These are phyloP conservation scores for Mycena belliarum DNA, from an alignment of 768 basidiomycete genomes.

Conservation along the genomic window DNA sequence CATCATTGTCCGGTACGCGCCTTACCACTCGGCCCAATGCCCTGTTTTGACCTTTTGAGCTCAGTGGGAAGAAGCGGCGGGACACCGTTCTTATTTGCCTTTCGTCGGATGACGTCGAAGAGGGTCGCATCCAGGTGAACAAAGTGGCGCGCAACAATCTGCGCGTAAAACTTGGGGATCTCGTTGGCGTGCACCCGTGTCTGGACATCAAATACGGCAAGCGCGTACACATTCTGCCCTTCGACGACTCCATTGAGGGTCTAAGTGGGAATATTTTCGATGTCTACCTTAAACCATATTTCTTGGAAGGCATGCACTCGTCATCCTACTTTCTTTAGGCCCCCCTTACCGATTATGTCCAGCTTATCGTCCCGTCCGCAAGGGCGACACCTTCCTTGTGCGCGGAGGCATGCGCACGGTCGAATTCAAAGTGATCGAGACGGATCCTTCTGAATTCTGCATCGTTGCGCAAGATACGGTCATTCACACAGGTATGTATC, in stretches of 20 bases:
- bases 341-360: constrained; percentile 6
- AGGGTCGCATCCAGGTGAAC: constrained; percentile 98
- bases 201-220: constrained; percentile 99
- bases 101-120: constrained; percentile 94
- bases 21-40: background rate
- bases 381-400: constrained; percentile 99
- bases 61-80: constrained; percentile 93
- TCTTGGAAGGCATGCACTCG: constrained; percentile 77
- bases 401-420: constrained; percentile 98
- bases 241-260: constrained; percentile 98
- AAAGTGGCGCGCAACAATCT: constrained; percentile 99
- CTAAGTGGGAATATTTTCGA: constrained; percentile 98
- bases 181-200: constrained; percentile 94
- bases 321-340: background rate
- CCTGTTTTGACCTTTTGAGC: constrained; percentile 1
- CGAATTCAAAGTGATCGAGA: constrained; percentile 99
- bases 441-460: constrained; percentile 96
- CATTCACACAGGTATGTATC: constrained; percentile 75
- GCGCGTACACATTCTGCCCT: constrained; percentile 93
- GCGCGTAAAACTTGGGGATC: constrained; percentile 94
- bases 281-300: constrained; percentile 98
- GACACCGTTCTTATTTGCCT: constrained; percentile 98
- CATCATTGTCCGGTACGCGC: constrained; percentile 82
- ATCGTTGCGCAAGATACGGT: constrained; percentile 99
- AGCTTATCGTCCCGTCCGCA: constrained; percentile 94